phyloP scores from a whole-genome alignment of 352 stramenopile genomes.

The Globisporangium rhizosaccharum region DNA sequence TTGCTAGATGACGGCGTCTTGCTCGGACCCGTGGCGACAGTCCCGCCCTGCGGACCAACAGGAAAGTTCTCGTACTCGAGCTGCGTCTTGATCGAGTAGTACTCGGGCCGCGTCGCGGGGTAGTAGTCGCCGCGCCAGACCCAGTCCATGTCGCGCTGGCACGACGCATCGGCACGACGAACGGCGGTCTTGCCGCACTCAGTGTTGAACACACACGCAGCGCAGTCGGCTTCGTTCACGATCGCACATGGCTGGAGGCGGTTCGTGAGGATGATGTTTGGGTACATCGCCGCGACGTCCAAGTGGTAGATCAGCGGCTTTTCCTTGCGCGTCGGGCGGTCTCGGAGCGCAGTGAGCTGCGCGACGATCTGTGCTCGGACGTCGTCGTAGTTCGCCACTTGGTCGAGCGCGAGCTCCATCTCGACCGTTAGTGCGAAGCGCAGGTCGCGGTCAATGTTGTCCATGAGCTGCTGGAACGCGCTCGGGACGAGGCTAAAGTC shows the following conservation, averaged over 20 bases:
- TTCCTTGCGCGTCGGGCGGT: slow-evolving; percentile 88
- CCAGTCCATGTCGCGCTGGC: slow-evolving; percentile 98
- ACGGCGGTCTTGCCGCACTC: slow-evolving; percentile 60
- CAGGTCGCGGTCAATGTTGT: slow-evolving; percentile 97
- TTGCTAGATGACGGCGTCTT: background rate
- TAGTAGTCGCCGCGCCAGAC: slow-evolving; percentile 97
- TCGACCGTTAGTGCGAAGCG: slow-evolving; percentile 95
- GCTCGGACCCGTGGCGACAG: background rate
- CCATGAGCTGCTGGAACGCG: slow-evolving; percentile 94
- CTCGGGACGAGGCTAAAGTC: slow-evolving; percentile 94
- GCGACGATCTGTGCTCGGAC: slow-evolving; percentile 91
- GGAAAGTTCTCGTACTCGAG: slow-evolving; percentile 89
- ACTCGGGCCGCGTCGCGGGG: slow-evolving; percentile 92
- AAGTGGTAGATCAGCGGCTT: slow-evolving; percentile 98
- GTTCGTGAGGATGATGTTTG: slow-evolving; percentile 99
- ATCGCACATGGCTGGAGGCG: slow-evolving; percentile 97
- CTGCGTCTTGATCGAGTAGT: slow-evolving; percentile 95
- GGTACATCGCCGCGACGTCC: slow-evolving; percentile 99
- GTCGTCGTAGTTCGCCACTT: slow-evolving; percentile 88
- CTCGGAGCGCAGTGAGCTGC: slow-evolving; percentile 90
- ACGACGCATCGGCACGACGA: slow-evolving; percentile 84
- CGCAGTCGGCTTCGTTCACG: slow-evolving; percentile 94
- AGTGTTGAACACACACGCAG: slow-evolving; percentile 93
- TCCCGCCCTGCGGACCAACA: slow-evolving; percentile 3
- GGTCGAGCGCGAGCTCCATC: slow-evolving; percentile 80